Evolutionary conservation across 768 basidiomycete species (phyloP), one percentile per base, ranked within the genome.

Genomic region (Sistotremastrum suecicum): DNA sequence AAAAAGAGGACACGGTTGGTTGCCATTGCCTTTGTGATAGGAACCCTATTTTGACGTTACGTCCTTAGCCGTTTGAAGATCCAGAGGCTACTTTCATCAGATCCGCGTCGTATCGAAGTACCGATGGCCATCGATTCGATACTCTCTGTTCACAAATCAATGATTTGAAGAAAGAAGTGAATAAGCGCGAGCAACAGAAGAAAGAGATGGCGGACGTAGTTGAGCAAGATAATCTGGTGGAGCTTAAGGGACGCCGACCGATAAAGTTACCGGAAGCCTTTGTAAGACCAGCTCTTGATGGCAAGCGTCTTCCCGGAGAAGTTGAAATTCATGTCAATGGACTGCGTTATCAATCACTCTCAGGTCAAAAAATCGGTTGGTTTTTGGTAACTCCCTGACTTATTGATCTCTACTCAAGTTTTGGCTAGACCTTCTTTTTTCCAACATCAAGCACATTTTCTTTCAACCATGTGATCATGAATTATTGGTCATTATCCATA

Each of bases 401-500:
- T 39, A n/a, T 46, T 48, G 29, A 20, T 36, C 39, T 5, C 32
- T 7, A 28, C 38, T 29, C 28, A 37, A 45, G 43, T 37, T 28
- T 20, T 42, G 34, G 20, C 20, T 56, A 94, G 94, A 99, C 60
- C 72, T 99, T 8, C 69, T 97, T 7, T 99, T 97, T 68, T 82
- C 78, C 66, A 99, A 99, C 61, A 82, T 99, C 68, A 95, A 94
- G 61, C 94, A 99, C 63, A 70, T 98, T 7, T 95, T 98, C 67
- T 98, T 99, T 76, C 95, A 99, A 58, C 94, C 95, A 2, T 97
- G 94, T 56, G 95, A 99, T 52, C 80, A 88, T 53, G 95, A 99
- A 61, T 68, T 98, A 12, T 72, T 97, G 44, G 92, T 95, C 46
- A 82, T 99, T 50, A 78, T 95, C 33, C 95, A 99, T 60, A 64